Evolutionary conservation across 768 basidiomycete species (phyloP).

Genomic region (Pleurotus djamor): DNA sequence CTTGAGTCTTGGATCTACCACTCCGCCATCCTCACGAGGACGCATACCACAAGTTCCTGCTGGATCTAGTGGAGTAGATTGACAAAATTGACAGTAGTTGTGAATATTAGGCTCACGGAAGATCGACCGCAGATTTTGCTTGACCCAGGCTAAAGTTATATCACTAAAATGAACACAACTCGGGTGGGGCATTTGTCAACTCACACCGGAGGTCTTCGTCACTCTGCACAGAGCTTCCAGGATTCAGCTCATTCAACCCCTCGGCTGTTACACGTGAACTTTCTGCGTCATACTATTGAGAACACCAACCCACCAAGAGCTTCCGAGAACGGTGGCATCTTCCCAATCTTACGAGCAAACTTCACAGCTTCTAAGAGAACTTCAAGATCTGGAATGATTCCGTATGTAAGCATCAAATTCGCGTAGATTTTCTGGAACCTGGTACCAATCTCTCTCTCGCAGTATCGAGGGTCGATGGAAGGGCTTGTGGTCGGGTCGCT

Average conservation of each 20-base stretch:
- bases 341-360: slow-evolving; percentile 14
- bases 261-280: background rate
- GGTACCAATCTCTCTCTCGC: background rate
- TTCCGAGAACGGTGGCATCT: slow-evolving; percentile 16
- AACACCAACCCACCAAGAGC: slow-evolving; percentile 10
- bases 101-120: background rate
- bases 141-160: background rate
- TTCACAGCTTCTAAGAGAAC: slow-evolving; percentile 14
- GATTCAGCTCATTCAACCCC: background rate
- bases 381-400: slow-evolving; percentile 11
- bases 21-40: slow-evolving; percentile 30
- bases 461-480: background rate
- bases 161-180: background rate
- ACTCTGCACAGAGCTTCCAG: background rate
- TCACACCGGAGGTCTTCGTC: slow-evolving; percentile 1
- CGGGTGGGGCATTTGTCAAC: background rate
- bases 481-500: background rate
- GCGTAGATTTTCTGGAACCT: background rate
- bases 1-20: slow-evolving; percentile 19
- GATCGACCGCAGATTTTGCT: background rate
- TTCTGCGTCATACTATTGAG: background rate
- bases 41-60: slow-evolving; percentile 46
- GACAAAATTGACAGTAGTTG: background rate
- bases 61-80: slow-evolving; percentile 21
- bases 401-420: background rate